These are phyloP conservation scores for Raffaelea albimanens DNA, from an alignment of 2,329 filamentous ascomycete genomes.

Conservation along the genomic window DNA sequence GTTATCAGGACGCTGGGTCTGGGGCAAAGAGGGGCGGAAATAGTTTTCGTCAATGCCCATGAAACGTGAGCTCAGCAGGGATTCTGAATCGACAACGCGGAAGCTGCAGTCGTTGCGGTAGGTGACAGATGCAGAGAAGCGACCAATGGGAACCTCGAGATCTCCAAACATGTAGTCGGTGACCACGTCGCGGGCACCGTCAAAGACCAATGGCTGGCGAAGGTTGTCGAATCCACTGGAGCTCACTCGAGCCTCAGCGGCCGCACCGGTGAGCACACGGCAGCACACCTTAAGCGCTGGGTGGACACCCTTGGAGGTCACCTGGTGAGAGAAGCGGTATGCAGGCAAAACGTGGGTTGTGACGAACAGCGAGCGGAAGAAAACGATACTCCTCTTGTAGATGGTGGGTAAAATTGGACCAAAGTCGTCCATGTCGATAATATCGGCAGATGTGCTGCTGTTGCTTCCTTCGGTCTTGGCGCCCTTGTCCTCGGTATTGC, in stretches of 20 bases:
- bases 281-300: slow-evolving; percentile 65
- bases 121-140: slow-evolving; percentile 69
- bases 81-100: slow-evolving; percentile 82
- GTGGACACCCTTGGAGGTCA: slow-evolving; percentile 61
- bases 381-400: slow-evolving; percentile 94
- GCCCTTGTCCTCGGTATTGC: background rate
- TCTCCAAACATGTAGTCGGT: slow-evolving; percentile 74
- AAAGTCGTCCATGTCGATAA: slow-evolving; percentile 45
- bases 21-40: background rate
- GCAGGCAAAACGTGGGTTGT: slow-evolving; percentile 74
- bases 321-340: slow-evolving; percentile 72
- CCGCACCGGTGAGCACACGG: slow-evolving; percentile 59
- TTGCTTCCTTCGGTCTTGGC: background rate
- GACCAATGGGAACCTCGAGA: slow-evolving; percentile 77
- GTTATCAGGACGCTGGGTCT: slow-evolving; percentile 31
- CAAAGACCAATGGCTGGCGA: slow-evolving; percentile 52
- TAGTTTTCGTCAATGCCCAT: slow-evolving; percentile 73
- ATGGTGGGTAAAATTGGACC: slow-evolving; percentile 65
- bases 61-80: slow-evolving; percentile 82
- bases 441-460: slow-evolving; percentile 7
- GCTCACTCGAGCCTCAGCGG: slow-evolving; percentile 24
- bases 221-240: slow-evolving; percentile 57
- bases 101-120: slow-evolving; percentile 89
- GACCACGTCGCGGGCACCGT: slow-evolving; percentile 52
- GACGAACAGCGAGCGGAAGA: slow-evolving; percentile 82